Percentiles rank a stretch among this genome's conserved stretches.
Evolutionary conservation across 1,284 basidiomycete genomes (phyloP).

Genomic region (Puccinia triticina): DNA sequence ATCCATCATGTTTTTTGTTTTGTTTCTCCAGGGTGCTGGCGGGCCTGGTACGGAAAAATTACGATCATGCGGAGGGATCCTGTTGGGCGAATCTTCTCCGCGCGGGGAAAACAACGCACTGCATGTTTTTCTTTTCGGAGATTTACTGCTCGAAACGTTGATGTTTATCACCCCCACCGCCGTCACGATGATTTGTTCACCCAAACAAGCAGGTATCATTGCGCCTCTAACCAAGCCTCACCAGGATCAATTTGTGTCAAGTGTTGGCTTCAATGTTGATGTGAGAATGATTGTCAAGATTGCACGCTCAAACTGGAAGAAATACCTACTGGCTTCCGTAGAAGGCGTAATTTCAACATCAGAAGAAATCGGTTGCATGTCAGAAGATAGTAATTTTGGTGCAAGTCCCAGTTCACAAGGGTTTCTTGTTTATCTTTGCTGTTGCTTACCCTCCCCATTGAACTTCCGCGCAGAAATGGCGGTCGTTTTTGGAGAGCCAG

Average conservation of each 20-base stretch:
- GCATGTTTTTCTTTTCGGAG: constrained; percentile 91
- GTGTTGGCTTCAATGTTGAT: constrained; percentile 53
- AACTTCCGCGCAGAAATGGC: constrained; percentile 54
- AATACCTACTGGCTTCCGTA: neutral
- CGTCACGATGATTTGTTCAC: constrained; percentile 79
- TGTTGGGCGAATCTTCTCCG: neutral
- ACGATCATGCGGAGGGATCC: constrained; percentile 11
- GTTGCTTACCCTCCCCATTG: neutral
- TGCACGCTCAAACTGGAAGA: neutral
- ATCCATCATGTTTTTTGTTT: neutral
- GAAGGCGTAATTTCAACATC: too few species aligned
- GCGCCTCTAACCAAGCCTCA: neutral
- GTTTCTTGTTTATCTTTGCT: constrained; percentile 55
- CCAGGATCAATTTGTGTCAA: neutral
- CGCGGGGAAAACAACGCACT: neutral
- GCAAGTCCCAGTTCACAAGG: constrained; percentile 69
- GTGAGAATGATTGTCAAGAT: constrained; percentile 59
- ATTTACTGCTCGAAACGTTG: constrained; percentile 92
- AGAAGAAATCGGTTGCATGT: constrained; percentile 52
- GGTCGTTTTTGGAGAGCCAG: constrained; percentile 63
- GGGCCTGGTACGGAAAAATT: neutral
- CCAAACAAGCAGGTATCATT: constrained; percentile 73
- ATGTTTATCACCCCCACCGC: constrained; percentile 70
- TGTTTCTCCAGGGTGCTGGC: neutral
- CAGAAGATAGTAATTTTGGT: too few species aligned